Percentiles rank a stretch among this genome's conserved stretches.
phyloP scores from a whole-genome alignment of 495 filamentous ascomycete genomes.

The Aspergillus incahuasiensis region DNA sequence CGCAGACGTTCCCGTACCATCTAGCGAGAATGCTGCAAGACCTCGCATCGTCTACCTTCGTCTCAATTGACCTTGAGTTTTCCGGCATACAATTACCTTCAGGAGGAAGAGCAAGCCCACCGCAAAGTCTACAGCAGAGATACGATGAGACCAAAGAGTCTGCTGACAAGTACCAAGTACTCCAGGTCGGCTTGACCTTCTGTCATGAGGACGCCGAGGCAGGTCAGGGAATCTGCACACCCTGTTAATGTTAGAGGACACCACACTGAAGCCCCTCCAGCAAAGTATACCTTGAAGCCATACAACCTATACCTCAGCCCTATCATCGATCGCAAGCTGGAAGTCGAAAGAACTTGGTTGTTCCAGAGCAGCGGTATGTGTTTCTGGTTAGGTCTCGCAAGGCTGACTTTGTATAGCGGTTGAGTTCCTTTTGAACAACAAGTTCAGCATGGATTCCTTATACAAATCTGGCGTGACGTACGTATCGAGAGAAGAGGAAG shows the following conservation, averaged over 20 bases:
- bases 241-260: neutral
- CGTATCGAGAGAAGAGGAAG: conserved; percentile 62
- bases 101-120: conserved; percentile 18
- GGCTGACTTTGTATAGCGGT: conserved; percentile 38
- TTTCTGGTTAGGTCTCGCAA: neutral
- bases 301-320: conserved; percentile 69
- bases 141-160: conserved; percentile 61
- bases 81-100: conserved; percentile 55
- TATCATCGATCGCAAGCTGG: conserved; percentile 39
- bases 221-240: conserved; percentile 23
- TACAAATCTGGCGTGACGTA: conserved; percentile 62
- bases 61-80: conserved; percentile 73
- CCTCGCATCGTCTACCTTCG: conserved; percentile 57
- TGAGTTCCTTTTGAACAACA: conserved; percentile 56
- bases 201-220: conserved; percentile 49
- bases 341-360: conserved; percentile 51
- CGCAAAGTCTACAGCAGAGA: conserved; percentile 53
- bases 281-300: conserved; percentile 55
- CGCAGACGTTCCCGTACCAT: conserved; percentile 46
- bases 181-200: conserved; percentile 74
- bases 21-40: conserved; percentile 56
- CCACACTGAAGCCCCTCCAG: conserved; percentile 20
- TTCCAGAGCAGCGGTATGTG: conserved; percentile 48
- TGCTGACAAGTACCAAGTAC: conserved; percentile 65
- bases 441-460: conserved; percentile 57